These are phyloP conservation scores for Phytophthora colocasiae DNA, from an alignment of 352 stramenopile genomes.

Conservation along the genomic window DNA sequence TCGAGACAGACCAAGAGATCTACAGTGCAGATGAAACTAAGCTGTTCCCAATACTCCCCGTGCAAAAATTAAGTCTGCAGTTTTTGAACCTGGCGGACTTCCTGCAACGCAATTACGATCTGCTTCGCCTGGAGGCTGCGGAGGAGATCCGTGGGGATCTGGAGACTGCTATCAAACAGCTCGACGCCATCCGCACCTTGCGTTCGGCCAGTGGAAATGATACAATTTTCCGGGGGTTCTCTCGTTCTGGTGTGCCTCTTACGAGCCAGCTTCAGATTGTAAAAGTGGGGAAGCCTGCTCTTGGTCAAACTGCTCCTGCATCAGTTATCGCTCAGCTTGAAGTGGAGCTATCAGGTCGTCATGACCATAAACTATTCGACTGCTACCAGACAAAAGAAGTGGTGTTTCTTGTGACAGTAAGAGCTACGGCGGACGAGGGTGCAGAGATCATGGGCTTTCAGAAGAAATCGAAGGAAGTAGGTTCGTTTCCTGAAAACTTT, in stretches of 20 bases:
- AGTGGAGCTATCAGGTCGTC: slow-evolving; percentile 79
- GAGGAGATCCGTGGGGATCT: slow-evolving; percentile 89
- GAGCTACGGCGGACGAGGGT: slow-evolving; percentile 67
- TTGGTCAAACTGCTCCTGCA: slow-evolving; percentile 89
- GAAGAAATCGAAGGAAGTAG: slow-evolving; percentile 32
- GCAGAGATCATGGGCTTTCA: slow-evolving; percentile 69
- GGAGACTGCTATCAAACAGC: slow-evolving; percentile 84
- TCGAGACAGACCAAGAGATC: slow-evolving; percentile 12
- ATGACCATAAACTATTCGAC: slow-evolving; percentile 85
- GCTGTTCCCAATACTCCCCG: slow-evolving; percentile 69
- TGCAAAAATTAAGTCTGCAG: slow-evolving; percentile 96
- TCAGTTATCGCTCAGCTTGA: slow-evolving; percentile 89
- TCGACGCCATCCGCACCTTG: slow-evolving; percentile 60
- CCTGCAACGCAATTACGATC: slow-evolving; percentile 92
- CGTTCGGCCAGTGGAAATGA: slow-evolving; percentile 48
- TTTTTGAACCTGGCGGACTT: slow-evolving; percentile 97
- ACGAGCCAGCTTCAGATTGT: slow-evolving; percentile 61
- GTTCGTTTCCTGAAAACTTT: slow-evolving; percentile 86
- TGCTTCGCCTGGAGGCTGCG: slow-evolving; percentile 91
- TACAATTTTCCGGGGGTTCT: slow-evolving; percentile 71
- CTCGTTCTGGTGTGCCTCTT: slow-evolving; percentile 49
- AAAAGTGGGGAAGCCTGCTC: slow-evolving; percentile 87
- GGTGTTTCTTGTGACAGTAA: slow-evolving; percentile 93
- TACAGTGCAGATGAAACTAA: slow-evolving; percentile 50
- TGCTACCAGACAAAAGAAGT: slow-evolving; percentile 92